A percentile compares a stretch with the other conserved stretches of the same genome.
phyloP scores from a whole-genome alignment of 306 rosid species.

The Trifolium repens region DNA sequence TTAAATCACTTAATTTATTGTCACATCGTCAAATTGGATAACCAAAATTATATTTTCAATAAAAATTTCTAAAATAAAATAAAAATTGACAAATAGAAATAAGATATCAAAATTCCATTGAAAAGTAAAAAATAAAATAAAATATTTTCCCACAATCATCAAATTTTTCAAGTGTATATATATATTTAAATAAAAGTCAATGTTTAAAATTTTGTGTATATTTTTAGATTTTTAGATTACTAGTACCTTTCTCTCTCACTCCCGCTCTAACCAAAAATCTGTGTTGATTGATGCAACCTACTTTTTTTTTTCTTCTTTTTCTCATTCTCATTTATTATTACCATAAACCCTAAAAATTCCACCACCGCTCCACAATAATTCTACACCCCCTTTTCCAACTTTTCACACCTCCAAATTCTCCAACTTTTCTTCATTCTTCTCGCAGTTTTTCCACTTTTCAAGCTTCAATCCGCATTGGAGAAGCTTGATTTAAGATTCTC shows the following conservation, averaged over 20 bases:
- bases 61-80: too few species aligned
- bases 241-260: background rate
- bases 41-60: too few species aligned
- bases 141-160: too few species aligned
- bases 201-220: background rate
- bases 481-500: background rate
- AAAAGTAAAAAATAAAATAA: too few species aligned
- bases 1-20: too few species aligned
- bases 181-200: background rate
- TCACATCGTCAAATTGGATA: too few species aligned
- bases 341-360: slow-evolving; percentile 9
- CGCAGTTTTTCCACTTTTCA: background rate
- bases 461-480: background rate
- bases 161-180: background rate
- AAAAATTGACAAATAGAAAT: too few species aligned
- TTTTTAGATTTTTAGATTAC: background rate
- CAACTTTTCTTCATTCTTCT: background rate
- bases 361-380: slow-evolving; percentile 1
- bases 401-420: slow-evolving; percentile 6
- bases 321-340: background rate
- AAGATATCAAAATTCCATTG: too few species aligned
- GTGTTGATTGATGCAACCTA: background rate
- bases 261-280: slow-evolving; percentile 8
- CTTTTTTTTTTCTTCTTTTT: too few species aligned
- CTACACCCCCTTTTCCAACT: background rate